Conservation (phyloP, 108 stramenopile species). For the Bacterosira constricta region DNA sequence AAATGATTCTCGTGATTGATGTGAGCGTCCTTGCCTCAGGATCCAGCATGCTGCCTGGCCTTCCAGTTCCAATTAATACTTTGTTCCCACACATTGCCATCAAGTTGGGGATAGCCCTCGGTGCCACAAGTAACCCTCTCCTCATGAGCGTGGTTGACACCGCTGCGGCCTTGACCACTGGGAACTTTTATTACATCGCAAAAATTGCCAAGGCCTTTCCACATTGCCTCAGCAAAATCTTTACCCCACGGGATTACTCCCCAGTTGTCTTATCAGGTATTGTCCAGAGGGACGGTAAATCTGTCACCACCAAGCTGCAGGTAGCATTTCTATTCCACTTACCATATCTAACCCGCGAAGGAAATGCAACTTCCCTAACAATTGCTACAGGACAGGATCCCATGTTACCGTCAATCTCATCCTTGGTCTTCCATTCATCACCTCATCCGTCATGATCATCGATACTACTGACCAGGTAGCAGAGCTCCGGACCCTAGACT, state of each 20-base stretch:
- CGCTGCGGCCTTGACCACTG: neutral
- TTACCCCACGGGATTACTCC: neutral
- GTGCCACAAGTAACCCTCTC: too few relatives aligned
- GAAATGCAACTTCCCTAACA: neutral
- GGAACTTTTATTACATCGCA: neutral
- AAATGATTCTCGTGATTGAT: too few relatives aligned
- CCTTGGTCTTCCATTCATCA: constrained; percentile 9
- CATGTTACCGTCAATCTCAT: neutral
- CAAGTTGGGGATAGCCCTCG: too few relatives aligned
- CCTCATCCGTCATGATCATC: neutral
- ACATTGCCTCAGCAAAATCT: neutral
- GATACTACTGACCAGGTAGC: neutral
- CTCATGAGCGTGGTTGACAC: too few relatives aligned
- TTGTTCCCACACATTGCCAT: too few relatives aligned
- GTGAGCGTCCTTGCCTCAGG: too few relatives aligned
- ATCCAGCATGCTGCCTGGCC: too few relatives aligned
- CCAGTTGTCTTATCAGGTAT: constrained; percentile 3
- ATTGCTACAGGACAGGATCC: neutral
- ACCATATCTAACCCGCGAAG: neutral
- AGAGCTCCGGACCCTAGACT: neutral
- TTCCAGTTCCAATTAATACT: too few relatives aligned
- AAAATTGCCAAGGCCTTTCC: neutral
- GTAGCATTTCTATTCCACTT: neutral
- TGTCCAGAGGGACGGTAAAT: neutral
- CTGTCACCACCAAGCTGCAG: neutral